Base-by-base conservation (phyloP, 2,329 filamentous ascomycete species). In the Aspergillus pseudonomiae region DNA sequence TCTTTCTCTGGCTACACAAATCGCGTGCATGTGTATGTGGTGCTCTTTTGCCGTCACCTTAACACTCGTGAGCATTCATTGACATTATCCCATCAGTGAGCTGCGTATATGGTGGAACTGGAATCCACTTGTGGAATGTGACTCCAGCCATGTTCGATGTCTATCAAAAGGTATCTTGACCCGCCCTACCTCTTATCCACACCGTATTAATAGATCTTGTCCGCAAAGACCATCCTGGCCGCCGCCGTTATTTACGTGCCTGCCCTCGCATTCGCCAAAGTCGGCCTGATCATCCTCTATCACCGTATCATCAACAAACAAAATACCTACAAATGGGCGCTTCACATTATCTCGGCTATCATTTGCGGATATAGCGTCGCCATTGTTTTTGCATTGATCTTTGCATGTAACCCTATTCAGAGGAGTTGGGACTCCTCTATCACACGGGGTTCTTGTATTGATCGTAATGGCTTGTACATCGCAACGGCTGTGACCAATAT, bases 241-340 rank as follows among this genome's bases (percentile, higher is more conserved):
- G 67, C 67, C 14, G 64, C 66, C 6, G 50, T 71, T 14, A 57
- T 71, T 53, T 72, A 72, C 57, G 63, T 72, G 11, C 67, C 69
- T 4, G 63, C 66, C 24, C 67, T 72, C 12, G 67, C 62, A 19
- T 64, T 70, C 43, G 70, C 70, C 48, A 72, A 72, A 61, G 59
- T 67, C 43, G 65, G 60, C 48, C 66, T 73, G 3, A 65, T 73
- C 10, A 69, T 73, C 43, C 68, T 73, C 48, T 73, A 71, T 59
- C 63, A 69, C 59, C 69, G 68, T 9, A 66, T 72, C 9, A 52
- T 71, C 39, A 56, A 61, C 50, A 63, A 56, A 43, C 60, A 67
- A 9, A 11, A 36, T 0, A 2, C 60, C 6, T 72, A 67, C 30
- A 58, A 53, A 2, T 67, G 63, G 61, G 41, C 57, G 1, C 62